These are phyloP conservation scores for Phoenix dactylifera DNA, from an alignment of 176 grass and related monocot genomes.

Conservation along the genomic window DNA sequence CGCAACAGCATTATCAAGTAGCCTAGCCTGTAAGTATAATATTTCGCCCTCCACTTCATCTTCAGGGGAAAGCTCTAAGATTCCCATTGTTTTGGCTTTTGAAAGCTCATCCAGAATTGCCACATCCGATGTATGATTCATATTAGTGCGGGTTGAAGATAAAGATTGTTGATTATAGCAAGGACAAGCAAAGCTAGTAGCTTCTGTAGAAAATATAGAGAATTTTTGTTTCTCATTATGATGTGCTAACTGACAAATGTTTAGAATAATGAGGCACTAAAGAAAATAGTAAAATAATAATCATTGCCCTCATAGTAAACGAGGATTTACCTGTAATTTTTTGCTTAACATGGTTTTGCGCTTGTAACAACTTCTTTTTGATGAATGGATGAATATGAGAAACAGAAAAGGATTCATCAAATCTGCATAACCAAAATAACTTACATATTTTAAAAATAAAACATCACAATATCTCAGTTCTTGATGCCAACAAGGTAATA, in stretches of 20 bases:
- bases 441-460: background rate
- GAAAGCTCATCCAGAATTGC: slow-evolving; percentile 34
- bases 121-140: slow-evolving; percentile 23
- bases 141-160: slow-evolving; percentile 12
- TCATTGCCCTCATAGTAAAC: background rate
- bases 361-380: slow-evolving; percentile 38
- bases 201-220: background rate
- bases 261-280: too few species aligned
- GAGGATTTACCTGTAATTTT: slow-evolving; percentile 40
- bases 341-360: slow-evolving; percentile 19
- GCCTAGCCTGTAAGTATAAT: slow-evolving; percentile 77
- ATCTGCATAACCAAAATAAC: slow-evolving; percentile 30
- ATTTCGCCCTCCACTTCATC: slow-evolving; percentile 96
- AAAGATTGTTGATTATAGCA: slow-evolving; percentile 9
- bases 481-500: too few species aligned
- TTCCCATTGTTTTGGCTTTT: slow-evolving; percentile 38
- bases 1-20: slow-evolving; percentile 62
- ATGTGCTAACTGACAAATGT: too few species aligned
- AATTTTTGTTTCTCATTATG: too few species aligned
- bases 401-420: slow-evolving; percentile 35
- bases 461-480: too few species aligned
- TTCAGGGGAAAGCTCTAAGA: slow-evolving; percentile 70
- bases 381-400: slow-evolving; percentile 79
- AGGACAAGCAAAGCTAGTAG: slow-evolving; percentile 22
- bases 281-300: too few species aligned